phyloP scores from a whole-genome alignment of 176 grass and related monocot genomes.

The Poa annua region DNA sequence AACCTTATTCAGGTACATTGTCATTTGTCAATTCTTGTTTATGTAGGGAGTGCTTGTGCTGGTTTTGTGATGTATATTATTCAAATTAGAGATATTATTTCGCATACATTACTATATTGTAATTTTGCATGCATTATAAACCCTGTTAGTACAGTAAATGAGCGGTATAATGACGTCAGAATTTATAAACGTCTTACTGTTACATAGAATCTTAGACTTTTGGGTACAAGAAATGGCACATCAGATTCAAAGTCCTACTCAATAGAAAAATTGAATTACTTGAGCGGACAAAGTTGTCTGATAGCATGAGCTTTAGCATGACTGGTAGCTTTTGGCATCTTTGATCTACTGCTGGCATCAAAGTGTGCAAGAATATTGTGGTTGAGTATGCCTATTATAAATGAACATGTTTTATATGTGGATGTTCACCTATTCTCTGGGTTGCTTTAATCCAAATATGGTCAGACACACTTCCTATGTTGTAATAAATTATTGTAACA shows the following conservation, averaged over 20 bases:
- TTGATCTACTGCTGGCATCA: constrained; percentile 48
- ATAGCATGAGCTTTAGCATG: constrained; percentile 24
- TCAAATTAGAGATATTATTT: constrained; percentile 2
- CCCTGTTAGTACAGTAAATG: not conserved
- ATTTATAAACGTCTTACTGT: constrained; percentile 12
- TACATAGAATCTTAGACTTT: not conserved
- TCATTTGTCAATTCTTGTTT: constrained; percentile 36
- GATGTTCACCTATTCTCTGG: constrained; percentile 20
- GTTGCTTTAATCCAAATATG: constrained; percentile 22
- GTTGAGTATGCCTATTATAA: not conserved
- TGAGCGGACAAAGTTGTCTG: not conserved
- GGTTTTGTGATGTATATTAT: constrained; percentile 1
- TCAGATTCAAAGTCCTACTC: constrained; percentile 10
- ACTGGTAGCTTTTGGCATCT: constrained; percentile 11
- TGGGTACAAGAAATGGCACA: constrained; percentile 6
- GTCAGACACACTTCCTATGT: not conserved
- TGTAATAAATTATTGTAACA: constrained; percentile 42
- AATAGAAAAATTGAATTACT: constrained; percentile 6
- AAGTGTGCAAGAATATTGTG: not conserved
- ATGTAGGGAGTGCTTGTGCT: not conserved
- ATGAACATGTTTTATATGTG: not conserved
- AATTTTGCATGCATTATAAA: not conserved
- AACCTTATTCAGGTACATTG: constrained; percentile 79
- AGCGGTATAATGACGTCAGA: constrained; percentile 14
- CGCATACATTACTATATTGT: not conserved